Percentiles rank a stretch among this genome's conserved stretches.
These are phyloP conservation scores for Pseudophaeomoniella oleicola DNA, from an alignment of 2,329 filamentous ascomycete genomes.

Conservation along the genomic window DNA sequence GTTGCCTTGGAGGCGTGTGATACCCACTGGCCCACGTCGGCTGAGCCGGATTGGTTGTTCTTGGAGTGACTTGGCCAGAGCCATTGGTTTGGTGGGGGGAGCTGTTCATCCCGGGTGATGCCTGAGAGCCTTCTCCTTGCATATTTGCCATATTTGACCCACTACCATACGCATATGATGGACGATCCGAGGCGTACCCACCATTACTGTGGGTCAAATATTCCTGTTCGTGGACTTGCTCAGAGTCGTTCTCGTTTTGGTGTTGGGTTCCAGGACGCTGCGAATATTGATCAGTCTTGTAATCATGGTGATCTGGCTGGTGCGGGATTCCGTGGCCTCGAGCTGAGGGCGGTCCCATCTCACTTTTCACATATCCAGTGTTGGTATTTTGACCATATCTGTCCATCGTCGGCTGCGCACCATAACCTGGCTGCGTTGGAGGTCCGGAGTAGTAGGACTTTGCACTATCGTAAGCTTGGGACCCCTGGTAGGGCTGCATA, in stretches of 20 bases:
- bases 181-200: constrained; percentile 56
- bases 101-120: constrained; percentile 69
- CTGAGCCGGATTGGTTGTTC: constrained; percentile 58
- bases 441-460: constrained; percentile 65
- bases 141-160: constrained; percentile 52
- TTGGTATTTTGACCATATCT: constrained; percentile 43
- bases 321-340: constrained; percentile 44
- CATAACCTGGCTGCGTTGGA: constrained; percentile 54
- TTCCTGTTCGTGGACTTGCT: constrained; percentile 58
- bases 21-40: constrained; percentile 63
- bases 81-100: constrained; percentile 66
- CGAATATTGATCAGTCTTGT: constrained; percentile 55
- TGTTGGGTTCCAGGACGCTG: constrained; percentile 36
- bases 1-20: constrained; percentile 59
- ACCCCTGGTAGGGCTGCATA: constrained; percentile 61
- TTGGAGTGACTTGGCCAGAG: constrained; percentile 72
- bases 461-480: constrained; percentile 65
- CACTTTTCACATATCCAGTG: constrained; percentile 59
- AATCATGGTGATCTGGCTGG: constrained; percentile 47
- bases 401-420: constrained; percentile 51
- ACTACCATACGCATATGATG: constrained; percentile 61
- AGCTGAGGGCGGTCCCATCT: constrained; percentile 70
- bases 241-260: constrained; percentile 50
- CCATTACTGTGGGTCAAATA: constrained; percentile 72
- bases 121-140: constrained; percentile 57